Evolutionary conservation across 208 protist species (phyloP).

Genomic region (Leishmania arabica): DNA sequence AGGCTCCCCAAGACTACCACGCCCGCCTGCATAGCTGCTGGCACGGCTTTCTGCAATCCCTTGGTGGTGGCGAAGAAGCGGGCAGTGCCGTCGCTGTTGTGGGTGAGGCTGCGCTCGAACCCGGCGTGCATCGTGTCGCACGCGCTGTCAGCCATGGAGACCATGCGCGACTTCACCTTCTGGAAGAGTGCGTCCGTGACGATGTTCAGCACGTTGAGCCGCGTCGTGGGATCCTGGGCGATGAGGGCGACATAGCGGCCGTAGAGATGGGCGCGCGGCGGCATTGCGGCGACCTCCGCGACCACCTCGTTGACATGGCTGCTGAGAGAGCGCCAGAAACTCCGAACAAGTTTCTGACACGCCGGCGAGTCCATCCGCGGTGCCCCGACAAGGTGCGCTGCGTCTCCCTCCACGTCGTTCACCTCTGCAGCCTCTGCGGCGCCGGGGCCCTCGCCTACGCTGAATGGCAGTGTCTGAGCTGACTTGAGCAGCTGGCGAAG

Average conservation of each 20-base stretch:
- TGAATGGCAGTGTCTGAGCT: slow-evolving; percentile 57
- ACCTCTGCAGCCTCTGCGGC: slow-evolving; percentile 14
- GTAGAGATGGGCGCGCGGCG: slow-evolving; percentile 44
- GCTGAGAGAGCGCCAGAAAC: slow-evolving; percentile 71
- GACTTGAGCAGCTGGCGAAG: slow-evolving; percentile 53
- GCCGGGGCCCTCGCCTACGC: slow-evolving; percentile 4
- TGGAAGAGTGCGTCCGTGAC: slow-evolving; percentile 63
- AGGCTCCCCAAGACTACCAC: slow-evolving; percentile 69
- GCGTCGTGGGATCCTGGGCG: slow-evolving; percentile 55
- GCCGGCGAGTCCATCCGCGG: slow-evolving; percentile 49
- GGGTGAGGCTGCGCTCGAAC: slow-evolving; percentile 76
- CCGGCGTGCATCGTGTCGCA: slow-evolving; percentile 72
- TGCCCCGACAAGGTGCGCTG: slow-evolving; percentile 11
- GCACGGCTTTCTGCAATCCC: slow-evolving; percentile 62
- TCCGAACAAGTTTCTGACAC: slow-evolving; percentile 49
- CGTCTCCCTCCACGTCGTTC: neutral
- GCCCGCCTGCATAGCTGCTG: slow-evolving; percentile 62
- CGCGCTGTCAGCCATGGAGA: slow-evolving; percentile 78
- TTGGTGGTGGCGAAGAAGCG: slow-evolving; percentile 73
- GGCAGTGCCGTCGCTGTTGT: slow-evolving; percentile 69
- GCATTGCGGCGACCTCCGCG: slow-evolving; percentile 30
- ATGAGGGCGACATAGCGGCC: slow-evolving; percentile 57
- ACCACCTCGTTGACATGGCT: slow-evolving; percentile 40
- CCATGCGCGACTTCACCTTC: slow-evolving; percentile 61
- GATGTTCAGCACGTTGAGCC: slow-evolving; percentile 46